Evolutionary conservation across 768 basidiomycete species (phyloP).

Genomic region (Kwoniella dendrophila): DNA sequence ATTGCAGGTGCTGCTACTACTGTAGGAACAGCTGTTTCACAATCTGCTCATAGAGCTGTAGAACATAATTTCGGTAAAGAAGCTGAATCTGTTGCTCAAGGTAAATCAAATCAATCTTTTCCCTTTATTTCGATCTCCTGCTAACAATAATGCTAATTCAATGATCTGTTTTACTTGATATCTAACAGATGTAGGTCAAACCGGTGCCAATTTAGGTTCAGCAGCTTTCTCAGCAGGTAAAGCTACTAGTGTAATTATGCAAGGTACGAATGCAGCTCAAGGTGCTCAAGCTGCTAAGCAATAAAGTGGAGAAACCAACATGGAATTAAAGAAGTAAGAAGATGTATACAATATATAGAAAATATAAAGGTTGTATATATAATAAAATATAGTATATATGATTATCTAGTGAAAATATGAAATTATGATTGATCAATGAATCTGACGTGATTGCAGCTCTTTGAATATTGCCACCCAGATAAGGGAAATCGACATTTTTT

Average conservation of each 20-base stretch:
- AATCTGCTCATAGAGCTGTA: slow-evolving; percentile 48
- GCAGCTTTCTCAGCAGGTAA: slow-evolving; percentile 34
- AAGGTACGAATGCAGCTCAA: slow-evolving; percentile 39
- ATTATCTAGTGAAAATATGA: background rate
- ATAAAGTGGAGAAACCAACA: no score
- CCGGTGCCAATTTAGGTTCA: slow-evolving; percentile 43
- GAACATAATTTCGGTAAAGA: slow-evolving; percentile 48
- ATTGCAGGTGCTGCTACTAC: slow-evolving; percentile 36
- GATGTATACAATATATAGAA: background rate
- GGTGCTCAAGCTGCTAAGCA: slow-evolving; percentile 25
- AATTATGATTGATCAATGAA: no score
- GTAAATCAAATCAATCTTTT: slow-evolving; percentile 24
- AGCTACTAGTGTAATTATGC: slow-evolving; percentile 42
- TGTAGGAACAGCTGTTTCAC: slow-evolving; percentile 38
- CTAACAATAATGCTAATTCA: background rate
- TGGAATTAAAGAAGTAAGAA: no score
- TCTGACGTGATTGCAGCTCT: no score
- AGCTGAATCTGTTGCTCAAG: slow-evolving; percentile 46
- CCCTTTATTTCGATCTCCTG: background rate
- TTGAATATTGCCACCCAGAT: no score
- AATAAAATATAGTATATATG: no score
- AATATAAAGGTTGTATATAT: background rate
- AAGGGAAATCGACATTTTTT: no score
- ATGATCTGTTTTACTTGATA: background rate
- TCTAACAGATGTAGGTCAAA: slow-evolving; percentile 42